phyloP scores from a whole-genome alignment of 371 early-diverging fungal species.

The Rozella allomycis region DNA sequence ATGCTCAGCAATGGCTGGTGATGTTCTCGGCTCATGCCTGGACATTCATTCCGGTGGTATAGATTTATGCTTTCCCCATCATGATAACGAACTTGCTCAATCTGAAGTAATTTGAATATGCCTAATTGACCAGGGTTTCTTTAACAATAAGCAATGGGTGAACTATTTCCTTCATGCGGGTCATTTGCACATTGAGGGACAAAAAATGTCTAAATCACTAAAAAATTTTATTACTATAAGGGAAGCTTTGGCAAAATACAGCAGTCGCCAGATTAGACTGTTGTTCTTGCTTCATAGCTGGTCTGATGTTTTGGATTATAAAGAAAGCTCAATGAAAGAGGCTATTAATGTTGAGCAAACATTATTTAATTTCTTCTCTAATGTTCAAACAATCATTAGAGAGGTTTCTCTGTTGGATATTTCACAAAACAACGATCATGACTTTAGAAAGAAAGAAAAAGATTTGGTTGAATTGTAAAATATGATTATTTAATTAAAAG shows the following conservation, averaged over 20 bases:
- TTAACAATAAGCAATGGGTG: conserved; percentile 80
- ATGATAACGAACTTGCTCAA: conserved; percentile 98
- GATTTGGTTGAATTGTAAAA: not conserved
- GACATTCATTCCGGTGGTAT: conserved; percentile 98
- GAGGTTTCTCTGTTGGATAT: not conserved
- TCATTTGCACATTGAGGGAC: conserved; percentile 93
- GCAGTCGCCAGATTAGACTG: conserved; percentile 73
- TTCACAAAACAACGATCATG: not conserved
- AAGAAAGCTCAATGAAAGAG: conserved; percentile 54
- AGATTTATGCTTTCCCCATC: conserved; percentile 98
- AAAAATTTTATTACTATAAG: conserved; percentile 94
- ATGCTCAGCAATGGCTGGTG: conserved; percentile 97
- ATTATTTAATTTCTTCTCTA: conserved; percentile 59
- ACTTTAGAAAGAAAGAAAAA: not conserved
- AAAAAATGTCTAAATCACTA: conserved; percentile 97
- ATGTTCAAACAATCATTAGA: conserved; percentile 40
- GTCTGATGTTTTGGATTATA: conserved; percentile 76
- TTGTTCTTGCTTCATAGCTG: conserved; percentile 85
- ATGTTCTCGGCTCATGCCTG: conserved; percentile 65
- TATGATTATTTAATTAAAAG: conserved; percentile 1
- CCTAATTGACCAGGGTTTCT: conserved; percentile 39
- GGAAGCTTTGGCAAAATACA: conserved; percentile 64
- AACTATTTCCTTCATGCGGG: conserved; percentile 98
- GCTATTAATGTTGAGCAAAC: conserved; percentile 56
- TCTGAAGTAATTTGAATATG: conserved; percentile 35